These are phyloP conservation scores for Lobulomyces angularis DNA, from an alignment of 192 early-diverging fungal genomes.

Conservation along the genomic window DNA sequence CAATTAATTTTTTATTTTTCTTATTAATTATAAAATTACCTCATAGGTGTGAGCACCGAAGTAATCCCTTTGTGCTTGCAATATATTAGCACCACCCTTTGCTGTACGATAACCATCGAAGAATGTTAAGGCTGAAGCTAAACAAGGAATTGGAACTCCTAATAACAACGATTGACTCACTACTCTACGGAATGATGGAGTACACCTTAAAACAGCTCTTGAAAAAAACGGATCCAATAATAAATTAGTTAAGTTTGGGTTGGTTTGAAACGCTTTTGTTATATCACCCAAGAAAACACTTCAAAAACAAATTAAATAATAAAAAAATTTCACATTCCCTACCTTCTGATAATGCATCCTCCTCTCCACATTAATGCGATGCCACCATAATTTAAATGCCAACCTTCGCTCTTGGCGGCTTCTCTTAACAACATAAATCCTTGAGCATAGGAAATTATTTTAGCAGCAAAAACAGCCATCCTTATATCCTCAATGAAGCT, in stretches of 20 bases:
- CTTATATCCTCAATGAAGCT: slow-evolving; percentile 79
- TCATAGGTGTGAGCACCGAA: slow-evolving; percentile 98
- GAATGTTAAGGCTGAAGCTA: slow-evolving; percentile 86
- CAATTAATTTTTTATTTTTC: background rate
- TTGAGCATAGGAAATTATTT: slow-evolving; percentile 97
- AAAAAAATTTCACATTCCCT: background rate
- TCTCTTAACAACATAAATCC: slow-evolving; percentile 98
- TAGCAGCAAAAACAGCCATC: slow-evolving; percentile 91
- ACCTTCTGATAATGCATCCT: slow-evolving; percentile 94
- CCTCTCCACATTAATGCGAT: slow-evolving; percentile 99
- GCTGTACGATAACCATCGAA: slow-evolving; percentile 94
- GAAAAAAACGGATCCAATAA: slow-evolving; percentile 96
- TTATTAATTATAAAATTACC: too few relatives aligned
- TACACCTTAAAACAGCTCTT: slow-evolving; percentile 69
- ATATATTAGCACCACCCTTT: slow-evolving; percentile 82
- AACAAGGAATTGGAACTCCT: slow-evolving; percentile 83
- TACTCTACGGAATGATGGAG: slow-evolving; percentile 79
- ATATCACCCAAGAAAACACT: slow-evolving; percentile 92
- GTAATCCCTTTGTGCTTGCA: slow-evolving; percentile 94
- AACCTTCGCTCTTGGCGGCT: slow-evolving; percentile 79
- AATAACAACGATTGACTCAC: slow-evolving; percentile 63
- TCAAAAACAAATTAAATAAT: background rate
- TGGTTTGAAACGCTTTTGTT: slow-evolving; percentile 80
- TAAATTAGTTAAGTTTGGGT: slow-evolving; percentile 79
- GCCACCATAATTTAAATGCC: slow-evolving; percentile 94